These are phyloP conservation scores for Musa itinerans DNA, from an alignment of 176 grass and related monocot species.

Conservation along the genomic window DNA sequence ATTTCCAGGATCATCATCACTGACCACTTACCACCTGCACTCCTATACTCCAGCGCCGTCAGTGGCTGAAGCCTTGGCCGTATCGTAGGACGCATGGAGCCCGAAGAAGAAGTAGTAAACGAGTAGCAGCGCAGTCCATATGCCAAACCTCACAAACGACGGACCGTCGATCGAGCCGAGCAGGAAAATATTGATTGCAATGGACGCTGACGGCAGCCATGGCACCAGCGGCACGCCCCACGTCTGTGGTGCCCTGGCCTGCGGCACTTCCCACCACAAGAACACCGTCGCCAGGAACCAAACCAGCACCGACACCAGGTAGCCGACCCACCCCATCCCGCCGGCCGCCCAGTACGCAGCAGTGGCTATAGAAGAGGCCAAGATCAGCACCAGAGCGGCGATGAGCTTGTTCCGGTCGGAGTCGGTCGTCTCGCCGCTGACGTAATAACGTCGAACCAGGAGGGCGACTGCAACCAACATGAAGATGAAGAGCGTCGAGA, in stretches of 20 bases:
- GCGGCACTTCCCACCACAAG: conserved; percentile 42
- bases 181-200: conserved; percentile 16
- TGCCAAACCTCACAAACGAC: not conserved
- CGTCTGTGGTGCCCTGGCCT: conserved; percentile 37
- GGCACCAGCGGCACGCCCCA: conserved; percentile 61
- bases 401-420: conserved; percentile 31
- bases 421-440: conserved; percentile 29
- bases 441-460: conserved; percentile 47
- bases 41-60: not conserved
- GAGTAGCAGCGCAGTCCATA: conserved; percentile 3
- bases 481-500: conserved; percentile 74
- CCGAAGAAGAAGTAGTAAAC: conserved; percentile 16
- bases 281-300: conserved; percentile 35
- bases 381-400: conserved; percentile 29
- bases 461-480: conserved; percentile 56
- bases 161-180: conserved; percentile 11
- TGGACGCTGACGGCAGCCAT: conserved; percentile 64
- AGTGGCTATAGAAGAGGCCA: conserved; percentile 24
- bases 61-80: not conserved
- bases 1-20: not conserved
- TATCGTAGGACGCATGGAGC: conserved; percentile 15
- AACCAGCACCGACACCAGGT: conserved; percentile 23
- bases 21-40: not conserved
- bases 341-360: conserved; percentile 24
- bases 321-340: conserved; percentile 28